These are phyloP conservation scores for Aspergillus uvarum DNA, from an alignment of 2,329 filamentous ascomycete species.

Conservation along the genomic window DNA sequence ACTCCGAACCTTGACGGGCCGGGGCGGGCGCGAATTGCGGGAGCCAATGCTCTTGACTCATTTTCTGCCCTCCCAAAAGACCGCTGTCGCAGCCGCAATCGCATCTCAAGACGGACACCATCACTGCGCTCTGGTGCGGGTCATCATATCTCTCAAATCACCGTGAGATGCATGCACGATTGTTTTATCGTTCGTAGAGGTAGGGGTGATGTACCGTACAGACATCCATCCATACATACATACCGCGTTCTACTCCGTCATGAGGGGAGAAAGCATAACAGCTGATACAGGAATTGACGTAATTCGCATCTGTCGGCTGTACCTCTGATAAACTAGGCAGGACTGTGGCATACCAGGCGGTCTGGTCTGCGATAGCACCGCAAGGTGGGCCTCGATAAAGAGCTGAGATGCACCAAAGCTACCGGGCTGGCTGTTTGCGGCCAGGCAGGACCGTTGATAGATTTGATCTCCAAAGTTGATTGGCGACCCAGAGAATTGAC, in stretches of 20 bases:
- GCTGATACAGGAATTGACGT: slow-evolving; percentile 4
- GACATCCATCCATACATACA: not conserved
- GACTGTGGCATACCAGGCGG: slow-evolving; percentile 6
- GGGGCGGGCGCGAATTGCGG: slow-evolving; percentile 29
- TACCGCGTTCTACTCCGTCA: not conserved
- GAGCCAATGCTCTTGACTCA: slow-evolving; percentile 17
- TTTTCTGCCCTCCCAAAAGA: not conserved
- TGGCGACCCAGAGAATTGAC: slow-evolving; percentile 3
- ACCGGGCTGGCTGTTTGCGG: slow-evolving; percentile 3
- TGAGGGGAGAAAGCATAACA: not conserved
- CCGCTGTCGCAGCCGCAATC: not conserved
- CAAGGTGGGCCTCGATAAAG: not conserved
- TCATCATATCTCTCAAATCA: slow-evolving; percentile 2
- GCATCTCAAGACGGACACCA: not conserved
- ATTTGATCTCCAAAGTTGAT: slow-evolving; percentile 2
- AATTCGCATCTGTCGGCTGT: slow-evolving; percentile 2
- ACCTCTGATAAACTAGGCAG: not conserved
- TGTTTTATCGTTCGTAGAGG: not conserved
- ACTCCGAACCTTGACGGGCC: slow-evolving; percentile 41
- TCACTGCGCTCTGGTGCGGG: not conserved
- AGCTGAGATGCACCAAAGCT: not conserved
- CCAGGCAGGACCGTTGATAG: not conserved
- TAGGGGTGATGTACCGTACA: not conserved
- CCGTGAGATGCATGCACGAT: not conserved
- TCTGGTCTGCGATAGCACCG: slow-evolving; percentile 4